phyloP scores from a whole-genome alignment of 2,329 filamentous ascomycete genomes.

The Monosporascus sp. region DNA sequence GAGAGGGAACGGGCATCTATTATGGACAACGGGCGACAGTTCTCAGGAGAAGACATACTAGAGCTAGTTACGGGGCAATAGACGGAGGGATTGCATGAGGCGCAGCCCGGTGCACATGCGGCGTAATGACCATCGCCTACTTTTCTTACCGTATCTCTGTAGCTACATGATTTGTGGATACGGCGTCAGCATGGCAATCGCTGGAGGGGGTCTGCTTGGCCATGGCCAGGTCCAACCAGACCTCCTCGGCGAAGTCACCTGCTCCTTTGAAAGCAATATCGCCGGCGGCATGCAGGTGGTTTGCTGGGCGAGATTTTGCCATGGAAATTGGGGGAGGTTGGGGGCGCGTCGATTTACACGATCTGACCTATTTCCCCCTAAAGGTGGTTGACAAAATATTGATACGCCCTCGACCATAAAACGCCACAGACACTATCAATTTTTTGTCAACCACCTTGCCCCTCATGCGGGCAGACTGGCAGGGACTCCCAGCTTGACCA shows the following conservation, averaged over 20 bases:
- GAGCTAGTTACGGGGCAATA: neutral
- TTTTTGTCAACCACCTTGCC: no score
- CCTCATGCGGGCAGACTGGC: neutral
- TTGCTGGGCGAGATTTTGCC: neutral
- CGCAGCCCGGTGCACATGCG: neutral
- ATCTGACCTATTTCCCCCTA: neutral
- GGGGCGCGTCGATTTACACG: neutral
- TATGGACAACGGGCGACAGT: neutral
- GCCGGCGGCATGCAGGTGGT: neutral
- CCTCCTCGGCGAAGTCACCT: neutral
- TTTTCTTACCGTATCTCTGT: no score
- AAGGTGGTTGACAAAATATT: no score
- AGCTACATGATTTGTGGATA: neutral
- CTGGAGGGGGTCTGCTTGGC: no score
- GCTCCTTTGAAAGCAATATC: neutral
- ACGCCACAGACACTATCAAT: no score
- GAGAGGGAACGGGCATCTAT: neutral
- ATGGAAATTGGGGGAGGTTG: neutral
- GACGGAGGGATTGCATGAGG: neutral
- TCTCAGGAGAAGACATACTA: neutral
- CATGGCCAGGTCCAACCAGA: neutral
- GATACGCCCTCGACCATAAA: no score
- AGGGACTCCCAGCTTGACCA: neutral
- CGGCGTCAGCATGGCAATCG: neutral
- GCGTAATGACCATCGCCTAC: neutral